A percentile compares a stretch with the other conserved stretches of the same genome.
Conservation (phyloP, 257 asterid species). For the Plectranthus barbatus region DNA sequence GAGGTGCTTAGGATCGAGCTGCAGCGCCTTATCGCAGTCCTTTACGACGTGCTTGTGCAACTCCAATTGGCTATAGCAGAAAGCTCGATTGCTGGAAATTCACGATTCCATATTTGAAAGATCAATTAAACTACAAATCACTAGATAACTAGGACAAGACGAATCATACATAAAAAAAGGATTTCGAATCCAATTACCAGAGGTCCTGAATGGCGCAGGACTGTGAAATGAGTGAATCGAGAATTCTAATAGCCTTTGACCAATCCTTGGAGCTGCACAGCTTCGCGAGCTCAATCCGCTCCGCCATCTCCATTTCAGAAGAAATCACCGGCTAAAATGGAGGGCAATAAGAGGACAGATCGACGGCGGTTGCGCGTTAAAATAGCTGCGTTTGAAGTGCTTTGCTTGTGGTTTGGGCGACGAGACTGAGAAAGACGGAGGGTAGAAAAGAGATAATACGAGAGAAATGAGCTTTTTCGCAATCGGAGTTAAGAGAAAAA, state of each 20-base stretch:
- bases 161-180: background rate
- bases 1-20: conserved; percentile 74
- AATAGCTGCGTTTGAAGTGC: background rate
- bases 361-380: conserved; percentile 12
- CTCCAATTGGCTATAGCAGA: conserved; percentile 95
- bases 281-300: conserved; percentile 76
- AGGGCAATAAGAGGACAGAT: conserved; percentile 13
- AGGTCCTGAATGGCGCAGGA: conserved; percentile 75
- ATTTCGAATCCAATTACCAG: conserved; percentile 36
- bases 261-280: conserved; percentile 86
- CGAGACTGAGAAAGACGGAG: conserved; percentile 12
- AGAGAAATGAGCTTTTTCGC: background rate
- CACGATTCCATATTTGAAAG: conserved; percentile 12
- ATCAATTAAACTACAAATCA: conserved; percentile 17
- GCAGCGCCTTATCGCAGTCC: conserved; percentile 86
- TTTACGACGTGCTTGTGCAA: conserved; percentile 86
- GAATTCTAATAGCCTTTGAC: conserved; percentile 97
- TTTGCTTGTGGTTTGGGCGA: conserved; percentile 38
- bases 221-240: conserved; percentile 66
- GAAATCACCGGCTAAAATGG: background rate
- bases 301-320: conserved; percentile 47
- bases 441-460: conserved; percentile 2
- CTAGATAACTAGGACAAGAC: background rate
- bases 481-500: background rate
- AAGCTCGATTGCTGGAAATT: conserved; percentile 79